Evolutionary conservation across 305 asterid species (phyloP).

Genomic region (Fraxinus angustifolia): DNA sequence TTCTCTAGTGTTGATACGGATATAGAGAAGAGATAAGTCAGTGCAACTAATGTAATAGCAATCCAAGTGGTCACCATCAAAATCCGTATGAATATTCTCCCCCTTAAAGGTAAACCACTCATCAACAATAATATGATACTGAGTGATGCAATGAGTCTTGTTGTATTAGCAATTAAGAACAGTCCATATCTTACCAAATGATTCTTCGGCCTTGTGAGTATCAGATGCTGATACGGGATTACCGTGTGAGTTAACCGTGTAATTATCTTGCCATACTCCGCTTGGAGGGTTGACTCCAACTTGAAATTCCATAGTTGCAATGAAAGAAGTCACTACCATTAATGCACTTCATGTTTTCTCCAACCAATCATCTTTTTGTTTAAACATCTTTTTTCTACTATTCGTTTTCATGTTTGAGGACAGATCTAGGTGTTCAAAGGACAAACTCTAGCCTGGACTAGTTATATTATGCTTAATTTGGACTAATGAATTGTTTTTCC

Average conservation of each 20-base stretch:
- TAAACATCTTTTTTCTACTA: background rate
- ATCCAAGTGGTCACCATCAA: conserved; percentile 33
- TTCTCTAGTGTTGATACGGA: conserved; percentile 10
- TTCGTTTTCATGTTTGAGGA: background rate
- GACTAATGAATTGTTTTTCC: background rate
- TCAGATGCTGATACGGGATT: background rate
- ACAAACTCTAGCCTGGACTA: background rate
- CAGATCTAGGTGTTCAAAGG: background rate
- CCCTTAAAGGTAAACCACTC: conserved; percentile 34
- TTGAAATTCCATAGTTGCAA: conserved; percentile 28
- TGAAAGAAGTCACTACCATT: conserved; percentile 31
- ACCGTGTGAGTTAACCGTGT: background rate
- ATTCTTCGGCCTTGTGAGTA: background rate
- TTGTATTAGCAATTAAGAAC: background rate
- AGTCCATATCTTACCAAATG: fast-evolving
- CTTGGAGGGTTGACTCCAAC: conserved; percentile 28
- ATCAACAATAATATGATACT: conserved; percentile 28
- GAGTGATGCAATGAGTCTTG: conserved; percentile 16
- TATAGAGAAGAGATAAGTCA: conserved; percentile 14
- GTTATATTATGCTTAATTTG: background rate
- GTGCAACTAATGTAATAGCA: conserved; percentile 25
- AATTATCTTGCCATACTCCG: conserved; percentile 18
- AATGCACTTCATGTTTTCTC: conserved; percentile 8
- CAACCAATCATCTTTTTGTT: conserved; percentile 6
- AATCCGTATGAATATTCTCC: conserved; percentile 24